Percentiles rank a stretch among this genome's conserved stretches.
These are phyloP conservation scores for Phanerochaete sordida DNA, from an alignment of 768 basidiomycete genomes.

Conservation along the genomic window DNA sequence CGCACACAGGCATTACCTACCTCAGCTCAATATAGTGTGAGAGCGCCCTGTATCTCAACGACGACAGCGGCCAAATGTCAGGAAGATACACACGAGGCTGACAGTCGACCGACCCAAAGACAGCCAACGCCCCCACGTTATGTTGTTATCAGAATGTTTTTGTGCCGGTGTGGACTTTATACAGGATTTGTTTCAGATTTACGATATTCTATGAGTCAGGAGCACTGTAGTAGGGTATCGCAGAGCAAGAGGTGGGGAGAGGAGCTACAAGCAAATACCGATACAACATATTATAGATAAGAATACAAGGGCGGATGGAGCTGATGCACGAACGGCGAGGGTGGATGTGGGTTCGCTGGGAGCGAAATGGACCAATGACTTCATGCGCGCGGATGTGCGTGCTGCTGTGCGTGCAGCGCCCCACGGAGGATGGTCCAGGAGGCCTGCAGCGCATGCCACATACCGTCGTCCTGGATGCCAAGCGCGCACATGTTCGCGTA, in stretches of 20 bases:
- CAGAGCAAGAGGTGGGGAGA: background rate
- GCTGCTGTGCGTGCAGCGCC: slow-evolving; percentile 35
- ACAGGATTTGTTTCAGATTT: background rate
- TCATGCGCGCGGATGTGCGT: background rate
- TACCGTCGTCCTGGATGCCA: slow-evolving; percentile 57
- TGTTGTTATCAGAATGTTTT: background rate
- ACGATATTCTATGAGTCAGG: too few relatives aligned
- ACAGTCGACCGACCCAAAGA: too few relatives aligned
- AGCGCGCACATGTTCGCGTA: slow-evolving; percentile 72
- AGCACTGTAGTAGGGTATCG: background rate
- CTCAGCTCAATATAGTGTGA: too few relatives aligned
- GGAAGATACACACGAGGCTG: too few relatives aligned
- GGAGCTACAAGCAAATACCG: background rate
- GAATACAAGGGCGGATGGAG: background rate
- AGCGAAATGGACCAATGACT: background rate
- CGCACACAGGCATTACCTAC: too few relatives aligned
- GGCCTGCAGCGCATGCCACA: slow-evolving; percentile 69
- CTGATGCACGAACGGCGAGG: background rate
- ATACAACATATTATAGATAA: background rate
- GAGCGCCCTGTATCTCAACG: too few relatives aligned
- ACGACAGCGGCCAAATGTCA: too few relatives aligned
- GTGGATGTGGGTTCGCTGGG: background rate
- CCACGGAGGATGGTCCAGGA: slow-evolving; percentile 65
- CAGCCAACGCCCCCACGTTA: too few relatives aligned
- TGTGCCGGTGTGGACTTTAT: background rate